These are phyloP conservation scores for Cinchona pubescens DNA, from an alignment of 257 asterid genomes.

Conservation along the genomic window DNA sequence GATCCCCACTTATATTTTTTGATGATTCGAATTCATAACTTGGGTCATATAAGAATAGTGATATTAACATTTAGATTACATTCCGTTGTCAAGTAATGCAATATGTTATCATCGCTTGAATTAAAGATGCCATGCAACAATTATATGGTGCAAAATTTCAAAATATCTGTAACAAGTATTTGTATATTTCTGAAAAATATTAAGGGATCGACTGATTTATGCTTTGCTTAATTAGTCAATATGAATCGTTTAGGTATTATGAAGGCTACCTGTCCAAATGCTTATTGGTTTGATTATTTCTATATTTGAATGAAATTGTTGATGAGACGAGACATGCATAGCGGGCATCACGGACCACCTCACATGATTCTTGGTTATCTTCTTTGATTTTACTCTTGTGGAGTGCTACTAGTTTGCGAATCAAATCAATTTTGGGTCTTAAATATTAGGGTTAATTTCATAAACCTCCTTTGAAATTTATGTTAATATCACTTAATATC, in stretches of 20 bases:
- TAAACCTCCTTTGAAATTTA: no score
- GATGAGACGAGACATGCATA: background rate
- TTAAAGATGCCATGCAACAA: background rate
- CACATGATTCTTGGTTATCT: constrained; percentile 1
- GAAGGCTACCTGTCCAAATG: background rate
- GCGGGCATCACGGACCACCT: background rate
- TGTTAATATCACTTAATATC: no score
- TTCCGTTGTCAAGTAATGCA: no score
- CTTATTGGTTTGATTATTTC: background rate
- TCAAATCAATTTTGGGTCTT: no score
- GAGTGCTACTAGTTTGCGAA: no score
- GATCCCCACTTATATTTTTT: no score
- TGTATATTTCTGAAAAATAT: background rate
- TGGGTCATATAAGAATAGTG: no score
- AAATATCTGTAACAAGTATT: background rate
- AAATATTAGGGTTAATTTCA: no score
- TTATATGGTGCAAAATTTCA: background rate
- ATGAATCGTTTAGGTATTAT: background rate
- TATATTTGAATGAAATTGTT: background rate
- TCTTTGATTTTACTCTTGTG: background rate
- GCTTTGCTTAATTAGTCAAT: no score
- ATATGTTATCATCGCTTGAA: no score
- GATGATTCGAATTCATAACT: no score
- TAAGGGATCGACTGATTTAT: background rate
- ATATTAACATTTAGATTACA: no score